Evolutionary conservation across 164 flowering plant species (phyloP), one percentile per base, ranked within the genome.

Genomic region (Warburgia ugandensis): DNA sequence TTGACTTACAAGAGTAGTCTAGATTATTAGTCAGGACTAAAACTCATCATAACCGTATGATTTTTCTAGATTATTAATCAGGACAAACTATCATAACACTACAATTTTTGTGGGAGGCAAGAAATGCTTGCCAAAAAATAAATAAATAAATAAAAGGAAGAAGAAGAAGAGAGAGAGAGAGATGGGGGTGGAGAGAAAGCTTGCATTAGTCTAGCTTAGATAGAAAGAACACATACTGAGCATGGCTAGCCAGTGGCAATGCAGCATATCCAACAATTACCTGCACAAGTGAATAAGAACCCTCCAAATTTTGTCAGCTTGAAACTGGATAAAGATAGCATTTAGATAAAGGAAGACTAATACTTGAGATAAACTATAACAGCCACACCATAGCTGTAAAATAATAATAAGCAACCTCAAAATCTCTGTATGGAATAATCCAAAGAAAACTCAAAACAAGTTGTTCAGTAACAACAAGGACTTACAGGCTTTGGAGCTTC

Each of bases 401-500:
- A 14, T 14, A 38, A n/a, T 33, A 13, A 38, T 42, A 41, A 17
- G 33, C 48, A 6, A 6, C 10, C 29, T 27, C 48, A 26, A n/a
- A 8, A 30, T 20, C 3, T 32, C 30, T 21, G 33, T 22, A 6
- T 20, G 21, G 26, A 42, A 21, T 22, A 21, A 43, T 12, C 46
- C 28, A 19, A 22, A 43, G 7, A 1, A 43, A 5, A 19, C 23
- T 2, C 28, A 5, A 5, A 13, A 7, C 11, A 20, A 21, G 46
- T 7, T 12, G 2, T 13, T 21, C 21, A 49, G 11, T 22, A 37
- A 40, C 43, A 42, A 8, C 42, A 29, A 36, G 48, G 46, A 59
- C 79, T 64, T 69, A 87, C 99, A 13, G 99, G 97, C 56, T 86
- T 92, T 36, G 99, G 99, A 67, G 97, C 94, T 79, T 92, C 97